Conservation (phyloP, 352 stramenopile genomes). For the Pythium dissimile region DNA sequence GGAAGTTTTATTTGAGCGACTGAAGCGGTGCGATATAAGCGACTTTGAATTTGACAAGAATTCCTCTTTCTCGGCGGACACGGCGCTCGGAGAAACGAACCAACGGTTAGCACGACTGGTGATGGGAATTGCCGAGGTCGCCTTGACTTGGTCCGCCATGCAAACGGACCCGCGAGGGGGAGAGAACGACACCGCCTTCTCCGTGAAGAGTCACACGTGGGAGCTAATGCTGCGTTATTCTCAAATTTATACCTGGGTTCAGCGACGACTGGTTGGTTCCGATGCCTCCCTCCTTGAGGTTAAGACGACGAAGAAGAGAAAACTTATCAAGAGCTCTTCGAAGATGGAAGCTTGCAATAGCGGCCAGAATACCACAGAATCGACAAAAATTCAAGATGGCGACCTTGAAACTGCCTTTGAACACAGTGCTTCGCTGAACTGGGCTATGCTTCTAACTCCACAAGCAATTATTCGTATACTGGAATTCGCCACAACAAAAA, state of each 20-base stretch:
- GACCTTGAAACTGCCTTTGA: constrained; percentile 6
- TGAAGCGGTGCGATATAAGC: constrained; percentile 40
- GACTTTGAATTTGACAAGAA: constrained; percentile 55
- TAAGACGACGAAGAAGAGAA: constrained; percentile 14
- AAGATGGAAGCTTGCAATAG: constrained; percentile 7
- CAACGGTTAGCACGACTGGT: constrained; percentile 27
- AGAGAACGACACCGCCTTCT: not conserved
- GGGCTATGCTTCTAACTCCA: constrained; percentile 15
- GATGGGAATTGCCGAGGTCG: constrained; percentile 32
- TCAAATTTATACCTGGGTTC: constrained; percentile 37
- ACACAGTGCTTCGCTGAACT: constrained; percentile 3
- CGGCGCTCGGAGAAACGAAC: constrained; percentile 28
- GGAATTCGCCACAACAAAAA: not conserved
- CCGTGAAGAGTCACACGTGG: constrained; percentile 9
- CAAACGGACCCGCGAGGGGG: not conserved
- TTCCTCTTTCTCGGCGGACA: constrained; percentile 28
- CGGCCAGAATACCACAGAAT: too few relatives aligned
- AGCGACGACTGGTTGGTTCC: not conserved
- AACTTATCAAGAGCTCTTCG: not conserved
- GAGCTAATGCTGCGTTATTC: constrained; percentile 24
- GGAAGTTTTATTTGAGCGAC: constrained; percentile 35
- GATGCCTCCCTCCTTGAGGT: not conserved
- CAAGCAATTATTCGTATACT: constrained; percentile 12
- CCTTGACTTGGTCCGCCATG: constrained; percentile 37
- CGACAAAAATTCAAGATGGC: not conserved